Conservation (phyloP, 805 yeast species). For the Nakazawaea ambrosiae region DNA sequence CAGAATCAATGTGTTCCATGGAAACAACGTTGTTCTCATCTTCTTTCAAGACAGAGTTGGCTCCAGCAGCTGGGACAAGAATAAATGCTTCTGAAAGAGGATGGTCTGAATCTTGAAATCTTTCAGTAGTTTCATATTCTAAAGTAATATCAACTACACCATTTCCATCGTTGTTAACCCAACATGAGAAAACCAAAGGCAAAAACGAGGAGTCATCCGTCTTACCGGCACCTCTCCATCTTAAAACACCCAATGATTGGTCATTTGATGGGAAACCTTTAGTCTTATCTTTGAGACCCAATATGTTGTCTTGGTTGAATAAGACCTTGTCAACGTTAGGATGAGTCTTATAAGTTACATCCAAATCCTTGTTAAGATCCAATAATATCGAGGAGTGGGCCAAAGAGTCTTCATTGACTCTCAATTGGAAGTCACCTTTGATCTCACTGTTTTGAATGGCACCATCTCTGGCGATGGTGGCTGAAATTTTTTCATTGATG, state of each 20-base stretch:
- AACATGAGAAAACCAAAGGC: conserved; percentile 75
- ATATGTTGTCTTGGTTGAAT: conserved; percentile 49
- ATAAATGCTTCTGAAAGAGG: conserved; percentile 46
- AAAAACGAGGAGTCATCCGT: conserved; percentile 47
- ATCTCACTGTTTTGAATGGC: conserved; percentile 61
- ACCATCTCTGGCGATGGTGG: conserved; percentile 82
- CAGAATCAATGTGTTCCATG: conserved; percentile 57
- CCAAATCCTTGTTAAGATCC: conserved; percentile 37
- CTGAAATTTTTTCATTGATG: conserved; percentile 69
- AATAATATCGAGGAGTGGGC: conserved; percentile 62
- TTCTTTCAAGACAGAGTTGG: conserved; percentile 43
- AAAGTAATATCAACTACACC: conserved; percentile 68
- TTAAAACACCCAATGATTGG: conserved; percentile 81
- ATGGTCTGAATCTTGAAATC: conserved; percentile 29
- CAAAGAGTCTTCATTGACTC: conserved; percentile 70
- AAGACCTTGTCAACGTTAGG: conserved; percentile 85
- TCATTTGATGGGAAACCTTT: conserved; percentile 90
- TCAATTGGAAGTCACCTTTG: conserved; percentile 85
- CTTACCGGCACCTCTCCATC: conserved; percentile 79
- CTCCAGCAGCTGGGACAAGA: conserved; percentile 61
- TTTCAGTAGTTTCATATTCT: conserved; percentile 72
- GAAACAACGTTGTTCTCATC: conserved; percentile 50
- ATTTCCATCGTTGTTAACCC: conserved; percentile 67
- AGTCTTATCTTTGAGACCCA: conserved; percentile 69
- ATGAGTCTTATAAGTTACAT: conserved; percentile 81